Evolutionary conservation across 768 basidiomycete species (phyloP).

Genomic region (Exidia glandulosa): DNA sequence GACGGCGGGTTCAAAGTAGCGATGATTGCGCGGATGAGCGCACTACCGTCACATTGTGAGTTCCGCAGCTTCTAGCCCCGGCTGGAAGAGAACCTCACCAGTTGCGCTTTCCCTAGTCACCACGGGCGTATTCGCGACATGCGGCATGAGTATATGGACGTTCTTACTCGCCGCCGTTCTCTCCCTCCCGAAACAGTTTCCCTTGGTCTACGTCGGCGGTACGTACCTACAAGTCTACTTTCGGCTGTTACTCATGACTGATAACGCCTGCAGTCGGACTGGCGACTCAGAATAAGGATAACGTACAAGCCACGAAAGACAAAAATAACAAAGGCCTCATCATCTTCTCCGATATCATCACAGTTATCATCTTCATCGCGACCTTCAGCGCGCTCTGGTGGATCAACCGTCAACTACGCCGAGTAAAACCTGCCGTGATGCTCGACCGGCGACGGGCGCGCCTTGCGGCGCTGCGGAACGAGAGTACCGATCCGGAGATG

Average conservation of each 20-base stretch:
- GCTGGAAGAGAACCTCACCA: background rate
- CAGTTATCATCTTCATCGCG: constrained; percentile 58
- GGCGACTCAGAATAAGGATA: background rate
- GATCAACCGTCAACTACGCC: constrained; percentile 58
- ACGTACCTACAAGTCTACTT: background rate
- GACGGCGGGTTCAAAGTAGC: constrained; percentile 69
- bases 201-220: constrained; percentile 22
- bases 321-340: constrained; percentile 35
- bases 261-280: background rate
- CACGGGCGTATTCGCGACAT: constrained; percentile 20
- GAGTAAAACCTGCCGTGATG: constrained; percentile 13
- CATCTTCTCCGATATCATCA: constrained; percentile 58
- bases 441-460: constrained; percentile 3
- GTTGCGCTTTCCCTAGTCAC: constrained; percentile 3
- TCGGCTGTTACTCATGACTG: background rate
- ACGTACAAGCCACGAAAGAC: constrained; percentile 5
- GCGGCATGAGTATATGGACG: constrained; percentile 23
- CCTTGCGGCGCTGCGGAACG: no score
- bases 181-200: constrained; percentile 27
- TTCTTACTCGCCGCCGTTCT: constrained; percentile 24
- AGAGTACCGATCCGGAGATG: no score
- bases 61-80: background rate
- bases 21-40: constrained; percentile 8
- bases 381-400: constrained; percentile 78
- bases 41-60: background rate